Conservation (phyloP, 495 filamentous ascomycete genomes). For the Friedmanniomyces simplex region DNA sequence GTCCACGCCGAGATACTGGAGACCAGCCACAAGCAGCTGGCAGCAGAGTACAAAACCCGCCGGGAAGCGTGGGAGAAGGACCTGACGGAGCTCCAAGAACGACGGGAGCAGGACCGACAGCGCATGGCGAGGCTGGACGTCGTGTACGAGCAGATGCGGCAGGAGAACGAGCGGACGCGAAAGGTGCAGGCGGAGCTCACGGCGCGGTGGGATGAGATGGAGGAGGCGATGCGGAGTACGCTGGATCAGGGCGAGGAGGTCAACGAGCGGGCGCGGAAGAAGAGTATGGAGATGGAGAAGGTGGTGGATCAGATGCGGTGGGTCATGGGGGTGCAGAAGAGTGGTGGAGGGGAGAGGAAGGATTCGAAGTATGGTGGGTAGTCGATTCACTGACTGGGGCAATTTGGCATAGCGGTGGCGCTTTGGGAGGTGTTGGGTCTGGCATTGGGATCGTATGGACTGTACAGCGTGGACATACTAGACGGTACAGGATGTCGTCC, state of each 20-base stretch:
- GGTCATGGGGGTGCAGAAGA: conserved; percentile 21
- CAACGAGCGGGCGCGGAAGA: conserved; percentile 10
- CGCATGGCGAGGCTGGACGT: conserved; percentile 20
- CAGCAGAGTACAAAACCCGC: conserved; percentile 22
- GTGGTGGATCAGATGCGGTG: conserved; percentile 25
- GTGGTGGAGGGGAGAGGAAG: conserved; percentile 1
- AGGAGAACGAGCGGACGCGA: conserved; percentile 20
- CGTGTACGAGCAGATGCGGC: conserved; percentile 24
- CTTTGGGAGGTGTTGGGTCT: background rate
- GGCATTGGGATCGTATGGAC: too few species aligned
- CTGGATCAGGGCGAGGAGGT: conserved; percentile 3
- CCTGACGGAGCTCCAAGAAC: conserved; percentile 3
- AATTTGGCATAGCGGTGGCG: background rate
- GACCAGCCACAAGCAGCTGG: conserved; percentile 22
- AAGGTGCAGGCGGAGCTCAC: conserved; percentile 18
- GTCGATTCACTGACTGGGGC: background rate
- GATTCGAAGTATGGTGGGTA: background rate
- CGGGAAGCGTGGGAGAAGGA: conserved; percentile 20
- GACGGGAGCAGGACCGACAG: conserved; percentile 18
- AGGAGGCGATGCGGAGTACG: conserved; percentile 12
- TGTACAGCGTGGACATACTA: too few species aligned
- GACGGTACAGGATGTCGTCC: too few species aligned
- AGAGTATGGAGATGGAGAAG: conserved; percentile 21
- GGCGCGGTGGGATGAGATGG: conserved; percentile 15
- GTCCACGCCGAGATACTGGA: conserved; percentile 24